Evolutionary conservation across 2,329 filamentous ascomycete species (phyloP).

Genomic region (Podosphaera aphanis): DNA sequence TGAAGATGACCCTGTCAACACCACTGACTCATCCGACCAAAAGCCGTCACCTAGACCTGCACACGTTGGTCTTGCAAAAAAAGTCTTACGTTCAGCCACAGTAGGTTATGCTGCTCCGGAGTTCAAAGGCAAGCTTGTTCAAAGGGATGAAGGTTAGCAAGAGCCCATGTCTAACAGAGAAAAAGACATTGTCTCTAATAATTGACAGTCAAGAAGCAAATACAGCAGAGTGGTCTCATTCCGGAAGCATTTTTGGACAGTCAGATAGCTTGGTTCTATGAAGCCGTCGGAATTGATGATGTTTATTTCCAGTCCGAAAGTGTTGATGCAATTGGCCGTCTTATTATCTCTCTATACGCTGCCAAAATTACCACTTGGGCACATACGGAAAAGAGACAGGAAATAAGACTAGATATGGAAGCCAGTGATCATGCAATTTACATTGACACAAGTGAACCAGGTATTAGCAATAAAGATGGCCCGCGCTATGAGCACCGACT

Average conservation of each 20-base stretch:
- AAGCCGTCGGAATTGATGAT: constrained; percentile 90
- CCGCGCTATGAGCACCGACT: constrained; percentile 87
- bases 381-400: constrained; percentile 76
- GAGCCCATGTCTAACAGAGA: background rate
- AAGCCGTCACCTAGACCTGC: constrained; percentile 66
- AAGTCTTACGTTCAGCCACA: constrained; percentile 65
- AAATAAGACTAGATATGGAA: constrained; percentile 92
- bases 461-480: constrained; percentile 49
- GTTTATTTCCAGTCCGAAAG: constrained; percentile 90
- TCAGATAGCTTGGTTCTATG: constrained; percentile 92
- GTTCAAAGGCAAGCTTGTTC: constrained; percentile 76
- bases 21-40: constrained; percentile 12
- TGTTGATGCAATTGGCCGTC: constrained; percentile 67
- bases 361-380: constrained; percentile 89
- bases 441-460: constrained; percentile 89
- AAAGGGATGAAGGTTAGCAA: constrained; percentile 21
- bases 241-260: constrained; percentile 60
- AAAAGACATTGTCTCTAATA: background rate
- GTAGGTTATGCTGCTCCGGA: constrained; percentile 87
- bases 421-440: constrained; percentile 88
- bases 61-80: constrained; percentile 53
- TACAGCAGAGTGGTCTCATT: constrained; percentile 24
- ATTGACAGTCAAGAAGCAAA: background rate
- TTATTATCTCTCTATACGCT: constrained; percentile 89
- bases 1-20: constrained; percentile 2